These are phyloP conservation scores for Fusarium kyushuense DNA, from an alignment of 2,329 filamentous ascomycete genomes.

Conservation along the genomic window DNA sequence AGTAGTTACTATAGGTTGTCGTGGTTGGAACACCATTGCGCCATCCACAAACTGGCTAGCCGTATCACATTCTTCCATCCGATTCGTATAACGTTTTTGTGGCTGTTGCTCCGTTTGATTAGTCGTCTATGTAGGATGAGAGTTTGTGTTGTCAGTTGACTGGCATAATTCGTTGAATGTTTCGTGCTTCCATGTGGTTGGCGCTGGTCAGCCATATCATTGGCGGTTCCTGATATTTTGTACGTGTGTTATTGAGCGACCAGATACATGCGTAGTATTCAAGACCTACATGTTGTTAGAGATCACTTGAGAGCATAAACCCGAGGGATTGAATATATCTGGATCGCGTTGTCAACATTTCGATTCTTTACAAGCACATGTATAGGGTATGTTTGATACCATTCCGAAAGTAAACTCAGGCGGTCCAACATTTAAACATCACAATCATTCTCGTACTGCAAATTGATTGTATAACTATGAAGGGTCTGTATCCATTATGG, in stretches of 20 bases:
- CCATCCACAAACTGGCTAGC: neutral
- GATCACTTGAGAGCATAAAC: too few relatives aligned
- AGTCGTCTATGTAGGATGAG: neutral
- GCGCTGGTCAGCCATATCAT: neutral
- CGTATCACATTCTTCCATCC: neutral
- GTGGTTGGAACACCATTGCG: neutral
- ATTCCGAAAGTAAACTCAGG: neutral
- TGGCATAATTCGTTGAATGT: neutral
- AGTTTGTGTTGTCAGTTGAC: neutral
- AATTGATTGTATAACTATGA: neutral
- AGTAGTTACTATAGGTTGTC: neutral
- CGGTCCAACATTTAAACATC: too few relatives aligned
- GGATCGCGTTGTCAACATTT: neutral
- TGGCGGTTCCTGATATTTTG: neutral
- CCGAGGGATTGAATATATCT: neutral
- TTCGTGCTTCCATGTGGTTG: neutral
- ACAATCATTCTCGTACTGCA: neutral
- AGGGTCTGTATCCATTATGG: neutral
- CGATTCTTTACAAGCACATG: neutral
- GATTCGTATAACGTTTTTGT: neutral
- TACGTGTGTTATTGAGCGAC: too few relatives aligned
- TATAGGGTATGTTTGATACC: neutral
- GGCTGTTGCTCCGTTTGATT: neutral
- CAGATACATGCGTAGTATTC: neutral
- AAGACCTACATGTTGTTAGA: accelerated